phyloP scores from a whole-genome alignment of 768 basidiomycete species.

The Gelatoporia subvermispora region DNA sequence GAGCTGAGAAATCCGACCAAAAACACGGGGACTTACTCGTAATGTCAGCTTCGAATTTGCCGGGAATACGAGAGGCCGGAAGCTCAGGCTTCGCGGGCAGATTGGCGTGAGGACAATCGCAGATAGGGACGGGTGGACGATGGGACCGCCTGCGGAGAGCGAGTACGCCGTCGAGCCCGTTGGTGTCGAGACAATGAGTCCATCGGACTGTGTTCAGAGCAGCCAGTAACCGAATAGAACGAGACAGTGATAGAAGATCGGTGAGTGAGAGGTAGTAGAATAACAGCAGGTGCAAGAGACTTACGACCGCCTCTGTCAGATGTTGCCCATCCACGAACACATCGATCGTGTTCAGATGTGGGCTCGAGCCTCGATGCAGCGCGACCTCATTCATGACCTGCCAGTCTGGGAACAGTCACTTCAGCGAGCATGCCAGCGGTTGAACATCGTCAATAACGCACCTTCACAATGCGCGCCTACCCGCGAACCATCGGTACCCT shows the following conservation, averaged over 20 bases:
- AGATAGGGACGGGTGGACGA: conserved; percentile 88
- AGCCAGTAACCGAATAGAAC: conserved; percentile 8
- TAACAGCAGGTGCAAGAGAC: conserved; percentile 26
- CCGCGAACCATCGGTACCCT: conserved; percentile 51
- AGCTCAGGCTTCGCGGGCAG: conserved; percentile 87
- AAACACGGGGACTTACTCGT: conserved; percentile 41
- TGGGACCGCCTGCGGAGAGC: conserved; percentile 91
- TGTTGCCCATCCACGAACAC: conserved; percentile 93
- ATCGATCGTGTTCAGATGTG: conserved; percentile 90
- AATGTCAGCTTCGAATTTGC: conserved; percentile 72
- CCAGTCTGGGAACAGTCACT: conserved; percentile 52
- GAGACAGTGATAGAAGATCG: neutral
- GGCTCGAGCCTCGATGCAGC: conserved; percentile 85
- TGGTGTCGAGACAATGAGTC: conserved; percentile 90
- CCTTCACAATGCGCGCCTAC: conserved; percentile 58
- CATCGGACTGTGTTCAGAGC: conserved; percentile 64
- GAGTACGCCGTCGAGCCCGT: conserved; percentile 97
- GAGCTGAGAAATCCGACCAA: neutral
- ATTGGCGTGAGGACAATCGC: conserved; percentile 94
- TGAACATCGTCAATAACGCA: conserved; percentile 24
- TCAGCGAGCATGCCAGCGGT: neutral
- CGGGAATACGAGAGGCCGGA: conserved; percentile 88
- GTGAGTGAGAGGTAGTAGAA: too few species aligned
- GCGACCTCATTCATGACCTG: conserved; percentile 98
- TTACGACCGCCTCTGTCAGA: conserved; percentile 89